Evolutionary conservation across 2,329 filamentous ascomycete genomes (phyloP).

Genomic region (Claviceps pazoutovae): DNA sequence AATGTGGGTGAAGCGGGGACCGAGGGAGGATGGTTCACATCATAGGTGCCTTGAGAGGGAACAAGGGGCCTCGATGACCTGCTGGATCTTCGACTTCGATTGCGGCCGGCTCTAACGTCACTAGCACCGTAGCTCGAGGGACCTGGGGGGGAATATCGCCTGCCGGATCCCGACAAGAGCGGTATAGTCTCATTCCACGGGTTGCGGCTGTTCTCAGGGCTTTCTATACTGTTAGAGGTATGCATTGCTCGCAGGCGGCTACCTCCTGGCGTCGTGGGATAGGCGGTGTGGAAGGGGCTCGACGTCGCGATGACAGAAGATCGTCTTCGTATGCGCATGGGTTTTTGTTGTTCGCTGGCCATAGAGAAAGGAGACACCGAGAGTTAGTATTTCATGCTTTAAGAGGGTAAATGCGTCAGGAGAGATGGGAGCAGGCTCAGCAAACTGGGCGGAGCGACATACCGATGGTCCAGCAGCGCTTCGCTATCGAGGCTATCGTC

Average conservation of each 20-base stretch:
- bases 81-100: conserved; percentile 33
- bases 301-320: conserved; percentile 31
- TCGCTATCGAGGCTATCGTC: conserved; percentile 83
- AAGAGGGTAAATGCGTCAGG: background rate
- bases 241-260: conserved; percentile 24
- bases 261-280: conserved; percentile 13
- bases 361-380: background rate
- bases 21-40: conserved; percentile 57
- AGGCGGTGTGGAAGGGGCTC: conserved; percentile 22
- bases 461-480: conserved; percentile 76
- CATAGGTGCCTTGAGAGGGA: conserved; percentile 28
- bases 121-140: conserved; percentile 28
- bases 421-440: background rate
- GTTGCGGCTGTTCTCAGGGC: conserved; percentile 30
- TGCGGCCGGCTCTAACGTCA: conserved; percentile 21
- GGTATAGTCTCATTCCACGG: conserved; percentile 38
- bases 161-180: conserved; percentile 30
- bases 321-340: conserved; percentile 52
- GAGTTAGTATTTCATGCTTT: background rate
- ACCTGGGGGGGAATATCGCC: conserved; percentile 11
- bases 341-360: conserved; percentile 44
- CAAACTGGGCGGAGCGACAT: conserved; percentile 9
- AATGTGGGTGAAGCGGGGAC: conserved; percentile 47
- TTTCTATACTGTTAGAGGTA: conserved; percentile 28
- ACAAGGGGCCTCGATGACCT: conserved; percentile 33